Percentiles rank a stretch among this genome's conserved stretches.
Conservation (phyloP, 108 stramenopile genomes). For the Licmophora abbreviata region DNA sequence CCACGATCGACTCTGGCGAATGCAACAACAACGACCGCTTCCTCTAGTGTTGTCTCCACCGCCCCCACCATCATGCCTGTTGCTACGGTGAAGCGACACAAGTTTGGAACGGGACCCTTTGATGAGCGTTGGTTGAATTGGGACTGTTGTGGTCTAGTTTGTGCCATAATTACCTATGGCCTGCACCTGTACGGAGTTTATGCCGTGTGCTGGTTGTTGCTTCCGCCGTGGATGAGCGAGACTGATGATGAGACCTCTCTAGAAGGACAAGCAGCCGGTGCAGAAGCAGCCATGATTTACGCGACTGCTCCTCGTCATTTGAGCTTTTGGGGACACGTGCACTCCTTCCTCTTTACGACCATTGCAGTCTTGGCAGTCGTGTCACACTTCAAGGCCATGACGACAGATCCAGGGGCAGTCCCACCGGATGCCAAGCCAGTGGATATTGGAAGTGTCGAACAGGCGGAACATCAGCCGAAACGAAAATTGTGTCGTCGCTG, state of each 20-base stretch:
- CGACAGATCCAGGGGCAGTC: conserved; percentile 85
- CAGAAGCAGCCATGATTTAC: too few species aligned
- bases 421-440: conserved; percentile 76
- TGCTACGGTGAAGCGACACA: conserved; percentile 52
- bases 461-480: conserved; percentile 12
- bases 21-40: too few species aligned
- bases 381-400: conserved; percentile 85
- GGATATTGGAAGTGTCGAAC: conserved; percentile 2
- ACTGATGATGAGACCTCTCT: conserved; percentile 43
- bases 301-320: conserved; percentile 17
- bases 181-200: conserved; percentile 65
- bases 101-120: conserved; percentile 69
- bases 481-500: conserved; percentile 70
- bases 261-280: too few species aligned
- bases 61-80: neutral
- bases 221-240: conserved; percentile 77
- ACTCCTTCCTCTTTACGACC: conserved; percentile 43
- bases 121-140: conserved; percentile 72
- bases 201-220: conserved; percentile 49
- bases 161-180: conserved; percentile 62
- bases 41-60: neutral
- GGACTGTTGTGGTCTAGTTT: conserved; percentile 82
- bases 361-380: conserved; percentile 53
- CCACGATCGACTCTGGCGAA: too few species aligned
- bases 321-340: conserved; percentile 39